Percentiles rank a stretch among this genome's conserved stretches.
Conservation (phyloP, 2,329 filamentous ascomycete genomes). For the Oidium heveae region DNA sequence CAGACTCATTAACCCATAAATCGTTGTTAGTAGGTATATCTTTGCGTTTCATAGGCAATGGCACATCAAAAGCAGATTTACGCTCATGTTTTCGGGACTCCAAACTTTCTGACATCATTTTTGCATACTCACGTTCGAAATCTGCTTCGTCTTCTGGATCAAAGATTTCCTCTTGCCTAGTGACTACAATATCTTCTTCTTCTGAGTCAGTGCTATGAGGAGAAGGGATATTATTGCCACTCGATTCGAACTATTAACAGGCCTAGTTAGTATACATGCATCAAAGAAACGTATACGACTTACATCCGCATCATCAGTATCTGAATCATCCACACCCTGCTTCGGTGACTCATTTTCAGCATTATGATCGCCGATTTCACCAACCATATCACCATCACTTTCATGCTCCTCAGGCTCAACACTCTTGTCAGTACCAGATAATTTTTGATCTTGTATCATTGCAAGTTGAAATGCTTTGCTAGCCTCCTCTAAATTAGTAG, state of each 20-base stretch:
- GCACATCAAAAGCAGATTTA: conserved; percentile 87
- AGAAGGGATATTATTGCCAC: conserved; percentile 24
- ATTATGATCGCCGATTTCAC: conserved; percentile 30
- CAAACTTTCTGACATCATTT: conserved; percentile 93
- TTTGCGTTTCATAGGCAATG: conserved; percentile 63
- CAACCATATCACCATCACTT: conserved; percentile 49
- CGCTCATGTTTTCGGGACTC: conserved; percentile 92
- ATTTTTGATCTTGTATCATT: conserved; percentile 74
- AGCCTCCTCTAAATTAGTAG: conserved; percentile 59
- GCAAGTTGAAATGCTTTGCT: conserved; percentile 62
- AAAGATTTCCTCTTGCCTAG: conserved; percentile 65
- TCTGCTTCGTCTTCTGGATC: conserved; percentile 91
- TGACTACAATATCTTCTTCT: conserved; percentile 80
- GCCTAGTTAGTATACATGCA: background rate
- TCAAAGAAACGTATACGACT: conserved; percentile 3
- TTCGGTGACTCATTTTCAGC: conserved; percentile 26
- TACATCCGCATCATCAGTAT: conserved; percentile 27
- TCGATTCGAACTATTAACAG: conserved; percentile 14
- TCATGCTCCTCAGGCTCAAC: conserved; percentile 48
- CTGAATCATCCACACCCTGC: conserved; percentile 24
- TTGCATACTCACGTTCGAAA: conserved; percentile 92
- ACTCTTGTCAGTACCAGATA: conserved; percentile 41
- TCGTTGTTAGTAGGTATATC: conserved; percentile 16
- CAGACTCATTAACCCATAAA: conserved; percentile 17
- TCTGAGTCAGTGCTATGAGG: conserved; percentile 35